Conservation (phyloP, 768 basidiomycete species). For the Candolleomyces aberdarensis region DNA sequence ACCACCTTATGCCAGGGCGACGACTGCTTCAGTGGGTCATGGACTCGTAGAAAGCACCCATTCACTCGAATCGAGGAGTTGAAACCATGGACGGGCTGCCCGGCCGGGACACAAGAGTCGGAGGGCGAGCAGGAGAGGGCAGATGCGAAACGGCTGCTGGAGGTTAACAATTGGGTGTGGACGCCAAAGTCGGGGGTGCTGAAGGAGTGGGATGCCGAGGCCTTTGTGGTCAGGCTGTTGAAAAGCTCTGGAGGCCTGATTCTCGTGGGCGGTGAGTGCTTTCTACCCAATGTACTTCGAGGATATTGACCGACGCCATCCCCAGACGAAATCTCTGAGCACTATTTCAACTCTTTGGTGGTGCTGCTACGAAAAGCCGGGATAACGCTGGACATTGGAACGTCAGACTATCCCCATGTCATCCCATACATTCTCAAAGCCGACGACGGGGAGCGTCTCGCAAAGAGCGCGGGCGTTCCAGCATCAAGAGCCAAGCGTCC, state of each 20-base stretch:
- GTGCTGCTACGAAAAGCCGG: conserved; percentile 21
- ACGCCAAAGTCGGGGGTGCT: conserved; percentile 20
- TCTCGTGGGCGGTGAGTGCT: conserved; percentile 23
- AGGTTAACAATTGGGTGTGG: conserved; percentile 31
- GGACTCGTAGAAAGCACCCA: conserved; percentile 21
- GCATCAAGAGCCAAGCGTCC: conserved; percentile 24
- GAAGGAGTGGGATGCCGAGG: conserved; percentile 24
- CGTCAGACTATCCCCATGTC: conserved; percentile 22
- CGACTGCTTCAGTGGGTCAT: conserved; percentile 23
- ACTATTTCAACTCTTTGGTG: conserved; percentile 21
- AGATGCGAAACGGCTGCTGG: conserved; percentile 24
- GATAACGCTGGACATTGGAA: conserved; percentile 18
- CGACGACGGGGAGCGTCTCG: conserved; percentile 16
- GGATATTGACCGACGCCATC: background rate
- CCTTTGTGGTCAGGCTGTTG: conserved; percentile 25
- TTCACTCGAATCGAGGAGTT: conserved; percentile 21
- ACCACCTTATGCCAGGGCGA: conserved; percentile 3
- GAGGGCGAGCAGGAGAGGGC: conserved; percentile 15
- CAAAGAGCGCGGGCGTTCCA: conserved; percentile 22
- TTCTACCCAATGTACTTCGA: background rate
- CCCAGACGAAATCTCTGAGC: conserved; percentile 22
- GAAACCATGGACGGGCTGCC: conserved; percentile 26
- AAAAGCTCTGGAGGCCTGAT: conserved; percentile 27
- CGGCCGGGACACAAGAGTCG: conserved; percentile 2
- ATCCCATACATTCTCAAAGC: conserved; percentile 22